Base-by-base conservation (phyloP, 1,139 yeast genomes). In the Candida tropicalis region DNA sequence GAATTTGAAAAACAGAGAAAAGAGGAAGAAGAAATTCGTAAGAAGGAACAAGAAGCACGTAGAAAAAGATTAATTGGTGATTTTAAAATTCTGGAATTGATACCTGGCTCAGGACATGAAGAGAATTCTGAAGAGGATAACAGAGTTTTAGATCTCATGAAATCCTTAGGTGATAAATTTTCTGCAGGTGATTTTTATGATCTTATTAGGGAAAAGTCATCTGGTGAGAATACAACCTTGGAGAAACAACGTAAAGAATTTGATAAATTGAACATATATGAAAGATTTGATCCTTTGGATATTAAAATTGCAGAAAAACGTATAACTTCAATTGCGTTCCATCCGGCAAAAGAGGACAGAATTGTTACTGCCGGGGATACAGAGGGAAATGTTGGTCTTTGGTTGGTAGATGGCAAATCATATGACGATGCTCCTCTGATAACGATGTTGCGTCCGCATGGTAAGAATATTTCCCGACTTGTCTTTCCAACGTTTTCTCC, bases 341-440 rank as follows among this genome's bases (percentile, higher is more conserved):
- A 91, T 61, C 97, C 97, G 0, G 65, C 87, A 0, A 63, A 62
- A 1, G 75, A 73, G 0, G 81, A 82, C 51, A 73, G 87, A 50
- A 59, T 93, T 3, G 73, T 89, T 2, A 61, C 87, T 34, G 97
- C 91, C 0, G 98, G 97, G 38, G 98, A 93, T 63, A 87, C 90
- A 16, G 68, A 71, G 13, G 98, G 98, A 5, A 78, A 82, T 50
- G 65, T 90, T 40, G 97, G 97, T 0, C 73, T 91, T n/a, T 93
- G 97, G 97, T 83, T 91, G 32, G 84, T 87, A 2, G 81, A 80
- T 49, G 59, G 68, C 1, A 40, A 15, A 16, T 9, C 28, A 5
- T 25, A n/a, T 3, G 65, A 60, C 24, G 74, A 67, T 5, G 81
- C 74, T 2, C 87, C 87, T 0, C 81, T 81, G 22, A 79, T 87